phyloP scores from a whole-genome alignment of 148 eudicot species.

The Chenopodium berlandieri region DNA sequence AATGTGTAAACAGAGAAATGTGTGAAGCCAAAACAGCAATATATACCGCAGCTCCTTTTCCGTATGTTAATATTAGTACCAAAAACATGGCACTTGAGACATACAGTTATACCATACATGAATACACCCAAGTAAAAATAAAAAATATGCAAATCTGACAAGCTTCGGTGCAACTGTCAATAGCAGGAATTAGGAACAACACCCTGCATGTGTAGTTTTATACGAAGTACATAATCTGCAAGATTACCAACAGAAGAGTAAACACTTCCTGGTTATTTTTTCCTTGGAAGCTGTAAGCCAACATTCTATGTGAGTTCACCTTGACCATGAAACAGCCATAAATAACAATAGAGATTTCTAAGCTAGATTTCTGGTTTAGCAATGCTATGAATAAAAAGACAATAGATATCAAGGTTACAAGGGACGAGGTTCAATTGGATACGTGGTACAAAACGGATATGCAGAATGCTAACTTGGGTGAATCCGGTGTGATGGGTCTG shows the following conservation, averaged over 20 bases:
- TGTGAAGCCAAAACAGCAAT: background rate
- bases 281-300: background rate
- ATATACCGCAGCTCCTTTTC: background rate
- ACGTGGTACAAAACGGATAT: too few relatives aligned
- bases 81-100: background rate
- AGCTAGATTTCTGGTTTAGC: background rate
- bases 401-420: background rate
- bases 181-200: background rate
- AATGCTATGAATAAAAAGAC: background rate
- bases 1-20: background rate
- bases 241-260: background rate
- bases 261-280: background rate
- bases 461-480: too few relatives aligned
- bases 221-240: background rate
- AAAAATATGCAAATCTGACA: background rate
- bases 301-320: background rate
- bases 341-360: background rate
- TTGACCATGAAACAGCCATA: background rate
- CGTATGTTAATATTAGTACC: too few relatives aligned
- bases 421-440: too few relatives aligned
- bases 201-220: background rate
- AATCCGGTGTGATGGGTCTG: too few relatives aligned
- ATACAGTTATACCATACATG: too few relatives aligned
- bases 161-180: background rate
- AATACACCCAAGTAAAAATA: background rate